Conservation (phyloP, 1,139 yeast species). For the Wickerhamomyces sp. region DNA sequence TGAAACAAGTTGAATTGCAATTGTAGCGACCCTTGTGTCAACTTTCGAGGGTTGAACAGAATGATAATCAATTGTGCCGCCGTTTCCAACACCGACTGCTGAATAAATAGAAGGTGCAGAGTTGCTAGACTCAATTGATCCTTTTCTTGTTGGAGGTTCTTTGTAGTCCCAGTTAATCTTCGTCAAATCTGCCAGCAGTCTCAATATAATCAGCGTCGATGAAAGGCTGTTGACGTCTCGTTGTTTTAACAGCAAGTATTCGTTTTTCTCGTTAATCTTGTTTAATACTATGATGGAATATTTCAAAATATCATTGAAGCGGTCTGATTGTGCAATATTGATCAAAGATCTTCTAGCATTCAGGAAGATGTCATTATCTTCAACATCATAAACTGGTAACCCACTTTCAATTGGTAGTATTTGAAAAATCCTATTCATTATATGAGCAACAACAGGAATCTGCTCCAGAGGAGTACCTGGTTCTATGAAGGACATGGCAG, state of each 20-base stretch:
- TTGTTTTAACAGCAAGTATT: conserved; percentile 25
- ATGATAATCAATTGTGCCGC: conserved; percentile 24
- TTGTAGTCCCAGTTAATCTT: conserved; percentile 29
- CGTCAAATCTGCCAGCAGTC: conserved; percentile 28
- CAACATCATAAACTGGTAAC: conserved; percentile 23
- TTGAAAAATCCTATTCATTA: conserved; percentile 16
- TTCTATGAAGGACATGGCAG: conserved; percentile 8
- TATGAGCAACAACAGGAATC: conserved; percentile 18
- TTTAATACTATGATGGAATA: conserved; percentile 16
- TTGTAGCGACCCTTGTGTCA: conserved; percentile 21
- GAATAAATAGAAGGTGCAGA: conserved; percentile 16
- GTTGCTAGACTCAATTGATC: conserved; percentile 20
- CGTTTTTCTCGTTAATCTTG: conserved; percentile 20
- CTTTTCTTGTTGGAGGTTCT: conserved; percentile 21
- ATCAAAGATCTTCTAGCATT: conserved; percentile 22
- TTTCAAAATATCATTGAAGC: conserved; percentile 18
- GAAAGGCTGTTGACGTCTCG: conserved; percentile 23
- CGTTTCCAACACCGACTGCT: conserved; percentile 18
- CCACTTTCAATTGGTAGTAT: conserved; percentile 22
- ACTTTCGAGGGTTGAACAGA: conserved; percentile 26
- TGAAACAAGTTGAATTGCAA: conserved; percentile 23
- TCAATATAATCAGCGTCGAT: conserved; percentile 26
- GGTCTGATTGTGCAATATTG: conserved; percentile 17
- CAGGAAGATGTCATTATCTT: conserved; percentile 21
- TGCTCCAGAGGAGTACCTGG: conserved; percentile 7